phyloP scores from a whole-genome alignment of 441 rosid species.

The Pelargonium australe region DNA sequence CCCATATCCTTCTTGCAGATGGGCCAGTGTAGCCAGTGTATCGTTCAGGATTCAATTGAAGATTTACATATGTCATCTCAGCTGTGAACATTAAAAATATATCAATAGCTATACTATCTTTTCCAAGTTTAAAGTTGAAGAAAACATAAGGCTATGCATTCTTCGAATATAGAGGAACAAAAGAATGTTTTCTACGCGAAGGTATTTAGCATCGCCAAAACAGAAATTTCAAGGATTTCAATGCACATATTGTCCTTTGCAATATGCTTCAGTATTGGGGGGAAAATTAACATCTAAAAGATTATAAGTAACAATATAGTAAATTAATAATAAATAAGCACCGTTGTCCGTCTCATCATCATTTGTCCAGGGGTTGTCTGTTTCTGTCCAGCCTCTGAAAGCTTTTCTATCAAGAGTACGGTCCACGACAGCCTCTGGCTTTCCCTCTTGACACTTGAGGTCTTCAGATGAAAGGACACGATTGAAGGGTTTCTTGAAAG shows the following conservation, averaged over 20 bases:
- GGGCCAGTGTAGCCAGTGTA: conserved; percentile 86
- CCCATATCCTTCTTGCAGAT: conserved; percentile 98
- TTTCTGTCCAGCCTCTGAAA: conserved; percentile 77
- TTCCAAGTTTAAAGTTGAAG: conserved; percentile 12
- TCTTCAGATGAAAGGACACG: conserved; percentile 53
- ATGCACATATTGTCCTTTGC: neutral
- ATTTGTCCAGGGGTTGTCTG: conserved; percentile 89
- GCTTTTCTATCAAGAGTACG: conserved; percentile 65
- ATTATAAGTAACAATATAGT: neutral
- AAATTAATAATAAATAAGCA: conserved; percentile 17
- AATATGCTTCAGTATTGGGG: neutral
- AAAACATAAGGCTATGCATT: neutral
- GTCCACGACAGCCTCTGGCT: conserved; percentile 78
- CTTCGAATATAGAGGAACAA: neutral
- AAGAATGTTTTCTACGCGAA: neutral
- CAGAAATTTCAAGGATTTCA: neutral
- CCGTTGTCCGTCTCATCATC: conserved; percentile 93
- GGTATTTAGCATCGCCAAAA: neutral
- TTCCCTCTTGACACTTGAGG: conserved; percentile 84
- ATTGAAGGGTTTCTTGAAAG: conserved; percentile 45
- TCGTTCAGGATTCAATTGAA: conserved; percentile 81
- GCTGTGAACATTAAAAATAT: conserved; percentile 37
- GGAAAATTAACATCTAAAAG: neutral
- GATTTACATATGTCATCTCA: conserved; percentile 93
- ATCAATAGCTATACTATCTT: conserved; percentile 8